A percentile compares a stretch with the other conserved stretches of the same genome.
Evolutionary conservation across 176 grass and related monocot species (phyloP).

Genomic region (Oryza australiensis): DNA sequence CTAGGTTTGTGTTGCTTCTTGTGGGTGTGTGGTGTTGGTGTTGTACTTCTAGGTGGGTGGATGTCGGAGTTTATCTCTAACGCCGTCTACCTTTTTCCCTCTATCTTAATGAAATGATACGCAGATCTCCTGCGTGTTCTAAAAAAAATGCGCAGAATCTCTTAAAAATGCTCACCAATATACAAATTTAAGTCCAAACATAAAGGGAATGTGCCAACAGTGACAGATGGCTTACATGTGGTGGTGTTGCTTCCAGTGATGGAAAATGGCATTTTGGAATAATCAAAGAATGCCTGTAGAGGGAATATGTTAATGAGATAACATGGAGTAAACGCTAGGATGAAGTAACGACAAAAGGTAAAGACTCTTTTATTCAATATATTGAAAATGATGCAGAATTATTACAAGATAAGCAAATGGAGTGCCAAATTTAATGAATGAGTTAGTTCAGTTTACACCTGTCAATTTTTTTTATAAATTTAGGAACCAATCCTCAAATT

Average conservation of each 20-base stretch:
- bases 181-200: neutral
- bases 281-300: slow-evolving; percentile 73
- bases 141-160: neutral
- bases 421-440: neutral
- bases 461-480: neutral
- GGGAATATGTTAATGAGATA: neutral
- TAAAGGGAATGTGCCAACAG: neutral
- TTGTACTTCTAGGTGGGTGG: too few species aligned
- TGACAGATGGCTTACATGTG: slow-evolving; percentile 47
- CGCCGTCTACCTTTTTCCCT: too few species aligned
- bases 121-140: too few species aligned
- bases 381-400: neutral
- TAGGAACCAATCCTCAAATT: neutral
- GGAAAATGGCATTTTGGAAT: slow-evolving; percentile 87
- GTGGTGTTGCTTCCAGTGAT: slow-evolving; percentile 67
- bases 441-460: neutral
- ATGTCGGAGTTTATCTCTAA: too few species aligned
- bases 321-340: slow-evolving; percentile 17
- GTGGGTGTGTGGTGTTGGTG: too few species aligned
- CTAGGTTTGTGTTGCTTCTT: too few species aligned
- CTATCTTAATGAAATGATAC: too few species aligned
- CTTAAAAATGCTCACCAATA: neutral
- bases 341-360: neutral
- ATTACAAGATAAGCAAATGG: neutral
- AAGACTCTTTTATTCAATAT: neutral